Evolutionary conservation across 2,329 filamentous ascomycete species (phyloP), one percentile per base, ranked within the genome.

Genomic region (Penicillium sp.): DNA sequence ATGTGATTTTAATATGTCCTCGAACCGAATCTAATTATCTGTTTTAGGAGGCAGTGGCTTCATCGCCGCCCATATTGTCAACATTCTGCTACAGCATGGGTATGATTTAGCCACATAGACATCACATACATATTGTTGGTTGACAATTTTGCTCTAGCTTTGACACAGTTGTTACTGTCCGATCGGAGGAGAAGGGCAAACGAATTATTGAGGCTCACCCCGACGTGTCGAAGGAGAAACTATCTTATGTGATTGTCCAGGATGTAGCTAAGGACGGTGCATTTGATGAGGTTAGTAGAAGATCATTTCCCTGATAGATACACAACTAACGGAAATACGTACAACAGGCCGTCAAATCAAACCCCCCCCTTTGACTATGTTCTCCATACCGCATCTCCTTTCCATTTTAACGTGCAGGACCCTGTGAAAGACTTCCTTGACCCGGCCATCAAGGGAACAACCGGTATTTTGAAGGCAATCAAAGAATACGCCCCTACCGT

Each of bases 331-430:
- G 15, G 21, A 15, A 17, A 42, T 42, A n/a, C n/a, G n/a, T n/a
- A 23, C 6, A 54, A 55, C 44, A 75, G 71, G 84, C 83, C 17
- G 81, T 87, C 48, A 78, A 84, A 61, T 85, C 83, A 17, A 78
- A 83, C 54, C 84, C 84, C 0, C 0, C 83, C 86, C 0, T 89
- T 93, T 61, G 87, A 90, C 66, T 86, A 83, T 45, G 88, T 93
- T 49, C 81, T 91, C 51, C 88, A 91, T 71, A 90, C 88, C 6
- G 88, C 89, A 2, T 87, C 84, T 0, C 89, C 90, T 0, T 93
- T 90, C 77, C 87, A 89, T 66, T 83, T 86, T 70, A 88, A 88
- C 35, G 85, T 94, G 55, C 61, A 90, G 36, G 83, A 87, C 63
- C 86, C 89, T 19, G 81, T 93, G 61, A 86, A 88, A 67, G 78